Conservation (phyloP, 805 yeast genomes). For the Blastobotrys chiropterorum region DNA sequence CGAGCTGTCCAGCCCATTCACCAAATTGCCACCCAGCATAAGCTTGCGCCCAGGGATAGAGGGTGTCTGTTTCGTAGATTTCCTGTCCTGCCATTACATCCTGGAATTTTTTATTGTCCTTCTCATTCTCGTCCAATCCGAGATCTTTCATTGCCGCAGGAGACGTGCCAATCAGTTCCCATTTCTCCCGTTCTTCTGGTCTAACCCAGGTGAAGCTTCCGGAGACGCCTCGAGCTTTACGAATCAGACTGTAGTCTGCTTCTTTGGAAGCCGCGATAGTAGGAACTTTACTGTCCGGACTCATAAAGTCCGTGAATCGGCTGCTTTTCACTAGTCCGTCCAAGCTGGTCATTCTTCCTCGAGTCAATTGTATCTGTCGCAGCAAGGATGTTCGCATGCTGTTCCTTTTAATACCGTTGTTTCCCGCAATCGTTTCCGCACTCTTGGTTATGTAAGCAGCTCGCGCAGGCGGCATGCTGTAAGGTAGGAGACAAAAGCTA, state of each 20-base stretch:
- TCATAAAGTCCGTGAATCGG: constrained; percentile 29
- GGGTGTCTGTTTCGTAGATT: constrained; percentile 34
- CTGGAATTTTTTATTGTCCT: constrained; percentile 41
- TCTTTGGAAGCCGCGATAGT: constrained; percentile 31
- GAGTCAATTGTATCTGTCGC: neutral
- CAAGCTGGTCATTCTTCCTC: neutral
- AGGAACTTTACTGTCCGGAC: constrained; percentile 36
- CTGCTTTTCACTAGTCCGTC: constrained; percentile 22
- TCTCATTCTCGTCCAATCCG: constrained; percentile 41
- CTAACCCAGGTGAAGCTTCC: constrained; percentile 70
- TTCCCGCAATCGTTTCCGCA: too few species aligned
- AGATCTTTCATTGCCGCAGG: constrained; percentile 55
- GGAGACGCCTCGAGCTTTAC: constrained; percentile 45
- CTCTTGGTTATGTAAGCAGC: too few species aligned
- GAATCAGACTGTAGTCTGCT: constrained; percentile 33
- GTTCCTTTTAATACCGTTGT: too few species aligned
- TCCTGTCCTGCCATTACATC: constrained; percentile 57
- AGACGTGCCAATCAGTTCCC: constrained; percentile 50
- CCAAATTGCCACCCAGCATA: constrained; percentile 98
- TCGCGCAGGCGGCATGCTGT: too few species aligned
- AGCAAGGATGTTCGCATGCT: neutral
- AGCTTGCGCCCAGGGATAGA: constrained; percentile 81
- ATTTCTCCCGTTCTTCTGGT: constrained; percentile 53
- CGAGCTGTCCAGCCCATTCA: constrained; percentile 91
- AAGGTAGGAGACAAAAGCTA: too few species aligned